Base-by-base conservation (phyloP, 192 early-diverging fungal genomes). In the Gryganskiella cystojenkinii region DNA sequence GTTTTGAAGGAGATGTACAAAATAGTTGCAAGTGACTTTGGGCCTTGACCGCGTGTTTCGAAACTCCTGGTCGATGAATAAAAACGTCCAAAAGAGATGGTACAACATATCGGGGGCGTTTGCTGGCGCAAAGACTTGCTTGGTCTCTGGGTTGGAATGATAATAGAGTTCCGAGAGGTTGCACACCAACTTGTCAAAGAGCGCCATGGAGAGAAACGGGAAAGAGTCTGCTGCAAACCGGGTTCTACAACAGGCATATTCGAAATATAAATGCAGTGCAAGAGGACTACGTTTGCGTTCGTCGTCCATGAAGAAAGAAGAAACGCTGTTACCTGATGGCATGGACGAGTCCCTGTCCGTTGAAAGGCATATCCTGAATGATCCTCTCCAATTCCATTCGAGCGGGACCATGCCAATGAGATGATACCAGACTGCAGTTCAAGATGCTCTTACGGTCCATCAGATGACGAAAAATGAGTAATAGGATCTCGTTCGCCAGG, bases 31-130 rank as follows among this genome's bases (percentile, higher is more conserved):
- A 11, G 78, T 58, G 27, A 80, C 78, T 35, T 70, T 80, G 63
- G 64, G 17, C 10, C 64, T 55, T 2, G 60, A 30, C 19, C 59
- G 71, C 11, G 70, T 69, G 25, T 80, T 66, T 1, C 78, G 54
- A 51, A 72, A 72, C 15, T 80, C 70, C 58, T 80, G 78, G 30
- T 80, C 78, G 43, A 80, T 80, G 15, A 80, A 80, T 1, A 80
- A 35, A 45, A 71, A 52, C 0, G 78, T 80, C 78, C 78, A 80
- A 43, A 80, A 71, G 61, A 72, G 68, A 42, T 58, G 54, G 28
- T 67, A 70, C 1, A 72, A 49, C 37, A 62, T 62, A 15, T 72
- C 64, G 51, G 65, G 54, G 3, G 73, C 49, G 44, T 72, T 3
- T 1, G 40, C 68, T 1, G 78, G 70, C 0, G 64, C 59, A 67